Percentiles rank a stretch among this genome's conserved stretches.
Conservation (phyloP, 106 monocot species). For the Cymbidium sinense region DNA sequence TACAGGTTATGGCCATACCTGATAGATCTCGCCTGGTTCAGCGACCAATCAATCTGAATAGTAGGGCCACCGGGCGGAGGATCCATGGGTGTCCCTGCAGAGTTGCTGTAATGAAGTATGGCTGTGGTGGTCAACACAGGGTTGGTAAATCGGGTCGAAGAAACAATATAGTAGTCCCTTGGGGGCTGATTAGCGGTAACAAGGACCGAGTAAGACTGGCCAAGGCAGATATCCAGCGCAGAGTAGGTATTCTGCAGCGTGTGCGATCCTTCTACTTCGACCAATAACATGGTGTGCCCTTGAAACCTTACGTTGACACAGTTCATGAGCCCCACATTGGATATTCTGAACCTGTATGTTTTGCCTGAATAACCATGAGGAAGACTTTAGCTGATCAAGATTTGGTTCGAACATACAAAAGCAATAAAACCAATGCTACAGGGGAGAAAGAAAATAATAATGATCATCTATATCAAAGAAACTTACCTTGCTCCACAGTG, state of each 20-base stretch:
- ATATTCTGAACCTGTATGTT: constrained; percentile 36
- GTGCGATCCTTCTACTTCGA: constrained; percentile 36
- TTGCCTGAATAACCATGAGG: constrained; percentile 15
- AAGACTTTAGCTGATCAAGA: no score
- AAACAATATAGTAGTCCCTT: constrained; percentile 22
- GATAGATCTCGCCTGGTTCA: constrained; percentile 35
- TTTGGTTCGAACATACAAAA: no score
- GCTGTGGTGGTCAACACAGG: constrained; percentile 19
- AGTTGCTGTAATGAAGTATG: constrained; percentile 30
- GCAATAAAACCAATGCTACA: no score
- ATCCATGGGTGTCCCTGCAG: constrained; percentile 6
- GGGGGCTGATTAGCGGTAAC: constrained; percentile 28
- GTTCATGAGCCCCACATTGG: constrained; percentile 23
- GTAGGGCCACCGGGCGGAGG: constrained; percentile 27
- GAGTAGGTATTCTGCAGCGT: constrained; percentile 27
- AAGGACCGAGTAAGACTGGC: constrained; percentile 29
- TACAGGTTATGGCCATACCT: constrained; percentile 12
- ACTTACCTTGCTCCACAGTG: constrained; percentile 45
- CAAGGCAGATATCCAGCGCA: constrained; percentile 21
- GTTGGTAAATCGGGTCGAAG: constrained; percentile 26
- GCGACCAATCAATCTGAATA: constrained; percentile 24
- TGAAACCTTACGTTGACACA: constrained; percentile 32
- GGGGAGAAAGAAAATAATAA: no score
- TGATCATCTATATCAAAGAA: neutral
- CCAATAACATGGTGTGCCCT: constrained; percentile 29